phyloP scores from a whole-genome alignment of 805 yeast genomes.

The Lachancea dasiensis region DNA sequence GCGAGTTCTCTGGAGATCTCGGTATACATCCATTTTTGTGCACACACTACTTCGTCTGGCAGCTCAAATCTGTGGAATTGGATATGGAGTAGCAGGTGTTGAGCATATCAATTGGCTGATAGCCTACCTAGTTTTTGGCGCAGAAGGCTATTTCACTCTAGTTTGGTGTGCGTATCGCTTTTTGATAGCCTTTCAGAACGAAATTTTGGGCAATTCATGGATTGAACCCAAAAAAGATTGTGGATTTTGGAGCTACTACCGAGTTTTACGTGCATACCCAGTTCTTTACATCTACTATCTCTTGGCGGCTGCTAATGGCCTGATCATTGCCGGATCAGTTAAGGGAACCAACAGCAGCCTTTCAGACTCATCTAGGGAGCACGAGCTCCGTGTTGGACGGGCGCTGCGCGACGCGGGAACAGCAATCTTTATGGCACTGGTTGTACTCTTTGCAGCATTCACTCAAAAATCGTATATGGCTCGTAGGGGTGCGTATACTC shows the following conservation, averaged over 20 bases:
- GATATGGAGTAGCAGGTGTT: slow-evolving; percentile 7
- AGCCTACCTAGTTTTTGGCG: slow-evolving; percentile 9
- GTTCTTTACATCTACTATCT: not conserved
- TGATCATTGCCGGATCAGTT: slow-evolving; percentile 2
- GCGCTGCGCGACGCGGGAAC: slow-evolving; percentile 2
- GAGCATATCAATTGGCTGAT: slow-evolving; percentile 9
- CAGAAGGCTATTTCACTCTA: slow-evolving; percentile 9
- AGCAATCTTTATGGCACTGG: slow-evolving; percentile 2
- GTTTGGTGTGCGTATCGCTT: slow-evolving; percentile 4
- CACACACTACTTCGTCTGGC: slow-evolving; percentile 2
- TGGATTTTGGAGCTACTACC: not conserved
- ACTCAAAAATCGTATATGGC: not conserved
- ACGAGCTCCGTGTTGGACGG: not conserved
- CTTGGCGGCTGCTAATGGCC: slow-evolving; percentile 2
- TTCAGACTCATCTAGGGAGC: not conserved
- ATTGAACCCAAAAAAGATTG: slow-evolving; percentile 1
- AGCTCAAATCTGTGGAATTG: slow-evolving; percentile 10
- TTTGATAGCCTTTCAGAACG: slow-evolving; percentile 2
- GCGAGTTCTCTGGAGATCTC: slow-evolving; percentile 4
- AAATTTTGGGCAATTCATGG: slow-evolving; percentile 3
- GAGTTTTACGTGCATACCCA: not conserved
- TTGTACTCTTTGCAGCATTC: not conserved
- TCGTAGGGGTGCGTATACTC: too few relatives aligned
- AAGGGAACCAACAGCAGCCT: not conserved
- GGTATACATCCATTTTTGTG: slow-evolving; percentile 1